phyloP scores from a whole-genome alignment of 2,329 filamentous ascomycete genomes.

The Stagonosporopsis vannaccii region DNA sequence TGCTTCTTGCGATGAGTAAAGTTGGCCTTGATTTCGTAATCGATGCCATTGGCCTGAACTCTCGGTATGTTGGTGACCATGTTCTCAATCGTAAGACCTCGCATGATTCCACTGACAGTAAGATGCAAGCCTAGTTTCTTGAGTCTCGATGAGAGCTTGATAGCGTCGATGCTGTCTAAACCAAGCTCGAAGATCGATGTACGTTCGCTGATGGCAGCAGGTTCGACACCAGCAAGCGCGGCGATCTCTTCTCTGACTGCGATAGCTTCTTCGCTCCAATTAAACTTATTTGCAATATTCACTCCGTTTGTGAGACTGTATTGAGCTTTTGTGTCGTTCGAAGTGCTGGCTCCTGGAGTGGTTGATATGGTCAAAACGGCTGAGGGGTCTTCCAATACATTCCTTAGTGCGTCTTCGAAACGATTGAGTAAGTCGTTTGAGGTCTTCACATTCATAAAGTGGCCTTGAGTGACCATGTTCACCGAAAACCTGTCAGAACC shows the following conservation, averaged over 20 bases:
- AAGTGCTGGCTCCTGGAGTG: not conserved
- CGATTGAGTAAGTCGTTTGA: constrained; percentile 52
- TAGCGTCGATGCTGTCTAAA: constrained; percentile 89
- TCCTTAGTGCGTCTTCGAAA: constrained; percentile 52
- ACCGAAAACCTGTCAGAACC: constrained; percentile 59
- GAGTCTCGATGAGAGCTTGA: constrained; percentile 79
- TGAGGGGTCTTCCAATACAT: constrained; percentile 47
- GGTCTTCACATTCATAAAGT: constrained; percentile 47
- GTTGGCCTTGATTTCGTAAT: constrained; percentile 9
- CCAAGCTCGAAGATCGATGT: constrained; percentile 82
- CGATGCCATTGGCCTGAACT: not conserved
- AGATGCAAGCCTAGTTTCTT: constrained; percentile 67
- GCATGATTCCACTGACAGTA: constrained; percentile 79
- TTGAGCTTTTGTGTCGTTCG: not conserved
- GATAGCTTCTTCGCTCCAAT: constrained; percentile 65
- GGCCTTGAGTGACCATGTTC: constrained; percentile 66
- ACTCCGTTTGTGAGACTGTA: not conserved
- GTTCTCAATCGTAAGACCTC: constrained; percentile 69
- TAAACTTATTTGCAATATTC: constrained; percentile 50
- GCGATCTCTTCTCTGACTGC: constrained; percentile 69
- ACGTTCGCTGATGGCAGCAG: constrained; percentile 60
- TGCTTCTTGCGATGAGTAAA: constrained; percentile 30
- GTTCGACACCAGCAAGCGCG: constrained; percentile 63
- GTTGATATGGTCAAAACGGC: constrained; percentile 27
- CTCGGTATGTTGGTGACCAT: constrained; percentile 57